Base-by-base conservation (phyloP, 1,284 basidiomycete species). In the Coriolopsis trogii region DNA sequence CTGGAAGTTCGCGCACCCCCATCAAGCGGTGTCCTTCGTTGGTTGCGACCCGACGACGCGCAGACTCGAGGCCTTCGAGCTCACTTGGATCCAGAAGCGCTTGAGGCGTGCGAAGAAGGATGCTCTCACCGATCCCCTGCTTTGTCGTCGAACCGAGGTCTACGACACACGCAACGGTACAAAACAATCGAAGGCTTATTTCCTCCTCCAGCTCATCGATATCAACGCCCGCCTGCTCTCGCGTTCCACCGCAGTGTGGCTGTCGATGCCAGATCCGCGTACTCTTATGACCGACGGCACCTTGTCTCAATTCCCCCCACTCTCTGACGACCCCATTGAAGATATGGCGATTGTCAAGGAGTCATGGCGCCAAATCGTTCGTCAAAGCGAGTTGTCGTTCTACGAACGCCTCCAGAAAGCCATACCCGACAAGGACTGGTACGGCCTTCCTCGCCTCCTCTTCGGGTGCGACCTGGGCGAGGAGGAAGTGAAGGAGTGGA, bases 1-100 rank as follows among this genome's bases (percentile, higher is more conserved):
- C 9, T 59, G 58, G 57, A 48, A 51, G 13, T 52, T 57, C 30
- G 47, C 53, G 3, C 50, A 61, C 34, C 60, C 60, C 1, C 21
- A 20, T 34, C 41, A 4, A 45, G 47, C 16, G 26, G 24, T 8
- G n/a, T 28, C 0, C 30, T 56, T 54, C 18, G 60, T n/a, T n/a
- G n/a, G 58, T 18, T 18, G 20, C 23, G 60, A 62, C 23, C 46
- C 51, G 1, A 49, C 55, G 3, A 25, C 46, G 2, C 33, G 50
- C 3, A 30, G 29, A n/a, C 41, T 51, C 6, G 48, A 42, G 0
- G 5, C n/a, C 0, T 21, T 24, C 8, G 49, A 48, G 12, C 15
- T 16, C 1, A 16, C 16, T 3, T 55, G 50, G 57, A 24, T 53
- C 4, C 13, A 4, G 9, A 13, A 28, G 20, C 47, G 26, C 10